phyloP scores from a whole-genome alignment of 164 flowering plant species.

The Platanus orientalis region DNA sequence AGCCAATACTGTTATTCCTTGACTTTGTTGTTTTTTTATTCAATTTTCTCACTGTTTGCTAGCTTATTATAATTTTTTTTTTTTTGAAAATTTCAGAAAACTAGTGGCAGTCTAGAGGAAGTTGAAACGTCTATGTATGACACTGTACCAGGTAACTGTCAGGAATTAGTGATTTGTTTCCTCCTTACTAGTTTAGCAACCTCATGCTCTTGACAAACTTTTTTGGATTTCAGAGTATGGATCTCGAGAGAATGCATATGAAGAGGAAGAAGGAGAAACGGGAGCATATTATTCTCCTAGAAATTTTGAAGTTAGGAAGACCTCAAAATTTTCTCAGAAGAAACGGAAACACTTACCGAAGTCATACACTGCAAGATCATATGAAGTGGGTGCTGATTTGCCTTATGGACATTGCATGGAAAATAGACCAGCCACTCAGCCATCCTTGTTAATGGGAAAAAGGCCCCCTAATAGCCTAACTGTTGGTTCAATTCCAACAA shows the following conservation, averaged over 20 bases:
- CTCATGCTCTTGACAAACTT: constrained; percentile 10
- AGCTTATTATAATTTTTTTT: constrained; percentile 10
- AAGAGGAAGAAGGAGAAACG: constrained; percentile 83
- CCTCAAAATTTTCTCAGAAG: constrained; percentile 50
- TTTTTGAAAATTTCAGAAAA: constrained; percentile 40
- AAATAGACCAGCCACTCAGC: constrained; percentile 40
- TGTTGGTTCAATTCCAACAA: constrained; percentile 78
- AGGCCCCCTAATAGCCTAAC: constrained; percentile 53
- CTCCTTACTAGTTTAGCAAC: background rate
- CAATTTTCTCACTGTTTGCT: background rate
- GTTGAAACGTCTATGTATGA: constrained; percentile 63
- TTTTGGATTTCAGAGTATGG: constrained; percentile 36
- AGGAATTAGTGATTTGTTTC: background rate
- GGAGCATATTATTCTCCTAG: constrained; percentile 54
- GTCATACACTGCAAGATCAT: constrained; percentile 40
- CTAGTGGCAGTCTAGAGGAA: constrained; percentile 55
- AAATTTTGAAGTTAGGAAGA: constrained; percentile 46
- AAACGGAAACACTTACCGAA: constrained; percentile 45
- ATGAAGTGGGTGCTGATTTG: constrained; percentile 50
- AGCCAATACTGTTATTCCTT: background rate
- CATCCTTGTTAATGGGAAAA: constrained; percentile 44
- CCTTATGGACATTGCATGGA: constrained; percentile 45
- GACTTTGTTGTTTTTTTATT: background rate
- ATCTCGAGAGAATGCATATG: constrained; percentile 48
- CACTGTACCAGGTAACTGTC: constrained; percentile 52